Evolutionary conservation across 768 basidiomycete species (phyloP).

Genomic region (Mycena venus): DNA sequence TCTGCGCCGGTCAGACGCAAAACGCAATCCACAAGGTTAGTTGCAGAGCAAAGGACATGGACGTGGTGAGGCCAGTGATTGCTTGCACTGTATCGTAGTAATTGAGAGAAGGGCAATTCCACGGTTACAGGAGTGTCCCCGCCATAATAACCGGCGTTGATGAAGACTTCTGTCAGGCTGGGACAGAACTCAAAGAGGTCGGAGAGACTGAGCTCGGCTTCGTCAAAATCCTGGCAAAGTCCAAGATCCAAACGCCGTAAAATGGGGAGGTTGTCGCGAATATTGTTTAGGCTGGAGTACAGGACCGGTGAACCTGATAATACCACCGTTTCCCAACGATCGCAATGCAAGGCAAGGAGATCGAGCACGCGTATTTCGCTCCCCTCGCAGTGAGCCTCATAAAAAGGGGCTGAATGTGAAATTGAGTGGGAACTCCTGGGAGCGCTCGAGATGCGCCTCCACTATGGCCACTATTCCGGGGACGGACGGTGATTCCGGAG

Average conservation of each 20-base stretch:
- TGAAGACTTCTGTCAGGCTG: not conserved
- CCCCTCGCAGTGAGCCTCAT: not conserved
- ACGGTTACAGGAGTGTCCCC: too few species aligned
- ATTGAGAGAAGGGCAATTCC: not conserved
- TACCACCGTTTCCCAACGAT: not conserved
- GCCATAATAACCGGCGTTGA: not conserved
- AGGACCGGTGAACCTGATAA: not conserved
- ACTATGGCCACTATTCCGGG: not conserved
- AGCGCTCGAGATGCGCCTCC: not conserved
- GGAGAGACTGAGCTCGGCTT: not conserved
- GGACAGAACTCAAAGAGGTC: not conserved
- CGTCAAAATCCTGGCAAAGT: not conserved
- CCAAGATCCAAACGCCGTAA: not conserved
- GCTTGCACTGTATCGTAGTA: not conserved
- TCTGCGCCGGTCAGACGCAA: too few species aligned
- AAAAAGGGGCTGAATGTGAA: not conserved
- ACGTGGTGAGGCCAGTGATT: not conserved
- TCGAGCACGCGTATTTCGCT: not conserved
- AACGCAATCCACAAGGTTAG: conserved; percentile 1
- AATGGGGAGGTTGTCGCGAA: not conserved
- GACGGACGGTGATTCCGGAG: not conserved
- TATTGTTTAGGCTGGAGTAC: not conserved
- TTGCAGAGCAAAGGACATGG: not conserved
- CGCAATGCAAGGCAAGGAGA: not conserved
- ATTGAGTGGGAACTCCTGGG: not conserved